A percentile compares a stretch with the other conserved stretches of the same genome.
Evolutionary conservation across 179 eudicot genomes (phyloP).

Genomic region (Silene vulgaris): DNA sequence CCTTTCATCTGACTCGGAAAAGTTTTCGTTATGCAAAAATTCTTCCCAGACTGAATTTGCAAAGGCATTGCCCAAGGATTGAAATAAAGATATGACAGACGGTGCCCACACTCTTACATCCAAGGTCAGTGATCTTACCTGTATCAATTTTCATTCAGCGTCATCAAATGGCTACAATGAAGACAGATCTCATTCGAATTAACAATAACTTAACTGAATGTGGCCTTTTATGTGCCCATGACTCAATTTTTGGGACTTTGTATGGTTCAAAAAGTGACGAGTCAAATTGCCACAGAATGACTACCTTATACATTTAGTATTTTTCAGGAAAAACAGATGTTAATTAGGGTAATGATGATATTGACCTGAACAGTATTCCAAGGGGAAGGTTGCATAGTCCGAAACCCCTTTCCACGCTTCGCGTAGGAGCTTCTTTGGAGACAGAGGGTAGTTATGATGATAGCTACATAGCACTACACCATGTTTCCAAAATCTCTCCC

Average conservation of each 20-base stretch:
- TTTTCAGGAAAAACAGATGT: background rate
- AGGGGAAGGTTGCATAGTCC: background rate
- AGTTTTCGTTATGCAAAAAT: conserved; percentile 50
- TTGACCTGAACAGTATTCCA: background rate
- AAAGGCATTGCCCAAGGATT: conserved; percentile 69
- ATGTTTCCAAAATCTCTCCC: conserved; percentile 3
- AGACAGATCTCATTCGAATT: no score
- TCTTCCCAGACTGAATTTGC: conserved; percentile 88
- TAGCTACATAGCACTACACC: background rate
- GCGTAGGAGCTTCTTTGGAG: background rate
- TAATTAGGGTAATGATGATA: background rate
- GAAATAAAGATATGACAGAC: conserved; percentile 70
- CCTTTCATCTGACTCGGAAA: conserved; percentile 52
- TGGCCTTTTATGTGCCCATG: no score
- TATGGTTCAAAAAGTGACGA: no score
- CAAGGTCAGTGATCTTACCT: conserved; percentile 80
- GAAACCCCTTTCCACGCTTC: background rate
- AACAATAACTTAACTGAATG: no score
- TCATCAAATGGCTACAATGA: conserved; percentile 8
- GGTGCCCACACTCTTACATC: conserved; percentile 96
- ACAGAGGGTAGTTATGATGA: no score
- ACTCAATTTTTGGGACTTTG: no score
- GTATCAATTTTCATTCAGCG: conserved; percentile 21
- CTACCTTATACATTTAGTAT: no score
- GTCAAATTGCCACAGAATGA: no score